Conservation (phyloP, 495 filamentous ascomycete genomes). For the Penicillium simplicissimum region DNA sequence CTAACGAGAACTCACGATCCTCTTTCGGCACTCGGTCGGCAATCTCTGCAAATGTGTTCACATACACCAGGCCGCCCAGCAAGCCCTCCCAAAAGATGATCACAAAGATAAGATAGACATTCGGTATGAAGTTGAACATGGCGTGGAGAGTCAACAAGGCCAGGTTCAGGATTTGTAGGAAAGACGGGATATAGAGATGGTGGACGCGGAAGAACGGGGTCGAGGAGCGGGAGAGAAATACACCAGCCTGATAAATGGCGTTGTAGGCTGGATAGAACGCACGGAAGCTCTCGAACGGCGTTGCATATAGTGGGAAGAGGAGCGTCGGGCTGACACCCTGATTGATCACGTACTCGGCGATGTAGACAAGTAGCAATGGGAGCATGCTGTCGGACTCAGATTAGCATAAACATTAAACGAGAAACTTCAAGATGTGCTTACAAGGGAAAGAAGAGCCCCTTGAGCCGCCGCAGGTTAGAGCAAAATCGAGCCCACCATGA, state of each 20-base stretch:
- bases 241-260: conserved; percentile 89
- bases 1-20: conserved; percentile 87
- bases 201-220: conserved; percentile 82
- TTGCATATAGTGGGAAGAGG: conserved; percentile 73
- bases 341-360: conserved; percentile 96
- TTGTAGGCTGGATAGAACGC: conserved; percentile 93
- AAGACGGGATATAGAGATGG: conserved; percentile 74
- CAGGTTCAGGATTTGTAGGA: conserved; percentile 84
- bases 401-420: conserved; percentile 18
- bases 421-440: conserved; percentile 33
- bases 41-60: conserved; percentile 94
- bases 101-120: conserved; percentile 75
- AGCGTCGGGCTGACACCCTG: conserved; percentile 87
- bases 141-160: conserved; percentile 71
- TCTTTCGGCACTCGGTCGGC: conserved; percentile 70
- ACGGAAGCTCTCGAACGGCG: conserved; percentile 78
- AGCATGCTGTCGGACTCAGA: conserved; percentile 67
- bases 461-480: conserved; percentile 52
- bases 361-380: conserved; percentile 86
- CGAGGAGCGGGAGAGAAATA: conserved; percentile 91
- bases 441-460: conserved; percentile 66
- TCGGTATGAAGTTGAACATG: conserved; percentile 75
- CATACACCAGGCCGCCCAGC: conserved; percentile 87
- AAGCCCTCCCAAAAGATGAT: conserved; percentile 96
- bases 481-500: conserved; percentile 40